A percentile compares a stretch with the other conserved stretches of the same genome.
Conservation (phyloP, 176 grass and related monocot species). For the Typha latifolia region DNA sequence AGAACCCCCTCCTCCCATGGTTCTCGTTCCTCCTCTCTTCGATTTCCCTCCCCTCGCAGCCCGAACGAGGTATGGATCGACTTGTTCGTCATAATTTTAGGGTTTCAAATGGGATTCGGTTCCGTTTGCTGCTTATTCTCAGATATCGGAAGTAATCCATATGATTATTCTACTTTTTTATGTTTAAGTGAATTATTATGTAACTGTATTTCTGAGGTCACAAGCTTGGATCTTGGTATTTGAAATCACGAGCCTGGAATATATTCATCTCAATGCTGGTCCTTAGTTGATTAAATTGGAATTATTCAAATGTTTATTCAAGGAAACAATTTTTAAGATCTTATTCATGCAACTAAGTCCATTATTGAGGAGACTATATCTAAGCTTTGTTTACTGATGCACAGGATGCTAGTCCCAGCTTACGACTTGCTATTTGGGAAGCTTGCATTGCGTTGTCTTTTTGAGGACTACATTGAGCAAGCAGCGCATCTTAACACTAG, state of each 20-base stretch:
- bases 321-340: not conserved
- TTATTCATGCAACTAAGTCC: not conserved
- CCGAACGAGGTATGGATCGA: conserved; percentile 57
- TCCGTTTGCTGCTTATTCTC: not conserved
- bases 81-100: not conserved
- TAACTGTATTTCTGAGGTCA: too few relatives aligned
- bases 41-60: conserved; percentile 87
- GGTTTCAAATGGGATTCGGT: not conserved
- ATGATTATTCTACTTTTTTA: too few relatives aligned
- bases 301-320: too few relatives aligned
- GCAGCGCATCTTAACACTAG: conserved; percentile 42
- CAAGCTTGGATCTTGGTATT: too few relatives aligned
- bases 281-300: too few relatives aligned
- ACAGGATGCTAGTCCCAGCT: conserved; percentile 73
- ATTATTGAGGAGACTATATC: not conserved
- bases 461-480: conserved; percentile 88
- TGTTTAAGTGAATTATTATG: too few relatives aligned
- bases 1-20: conserved; percentile 80
- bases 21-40: conserved; percentile 92
- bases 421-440: conserved; percentile 92
- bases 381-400: not conserved
- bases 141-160: not conserved
- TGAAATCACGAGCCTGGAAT: too few relatives aligned
- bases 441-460: conserved; percentile 49
- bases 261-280: too few relatives aligned